Evolutionary conservation across 768 basidiomycete genomes (phyloP).

Genomic region (Boletus pseudo-olivaceus): DNA sequence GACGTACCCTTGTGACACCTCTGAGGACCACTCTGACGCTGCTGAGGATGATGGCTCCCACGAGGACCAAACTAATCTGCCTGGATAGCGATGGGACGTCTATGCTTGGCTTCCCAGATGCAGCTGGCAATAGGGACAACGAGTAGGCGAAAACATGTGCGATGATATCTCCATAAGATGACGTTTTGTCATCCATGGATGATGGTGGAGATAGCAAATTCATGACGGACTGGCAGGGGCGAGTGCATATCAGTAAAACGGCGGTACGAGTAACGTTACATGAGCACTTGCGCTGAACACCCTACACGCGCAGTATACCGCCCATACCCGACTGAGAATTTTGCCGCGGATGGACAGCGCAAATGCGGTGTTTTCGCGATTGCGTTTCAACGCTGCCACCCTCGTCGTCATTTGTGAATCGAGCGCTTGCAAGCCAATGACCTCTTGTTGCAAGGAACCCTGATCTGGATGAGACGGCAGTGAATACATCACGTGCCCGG

Average conservation of each 20-base stretch:
- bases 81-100: slow-evolving; percentile 43
- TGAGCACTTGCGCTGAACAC: slow-evolving; percentile 51
- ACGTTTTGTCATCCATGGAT: slow-evolving; percentile 36
- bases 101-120: slow-evolving; percentile 28
- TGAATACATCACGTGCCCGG: background rate
- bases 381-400: slow-evolving; percentile 46
- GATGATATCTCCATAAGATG: slow-evolving; percentile 42
- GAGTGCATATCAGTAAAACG: slow-evolving; percentile 13
- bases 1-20: slow-evolving; percentile 57
- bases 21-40: slow-evolving; percentile 68
- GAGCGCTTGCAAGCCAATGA: slow-evolving; percentile 61
- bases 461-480: slow-evolving; percentile 29
- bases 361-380: slow-evolving; percentile 48
- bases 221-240: slow-evolving; percentile 27
- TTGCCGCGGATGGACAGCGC: slow-evolving; percentile 54
- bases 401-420: slow-evolving; percentile 65
- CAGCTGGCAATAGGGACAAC: slow-evolving; percentile 37
- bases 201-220: slow-evolving; percentile 33
- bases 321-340: slow-evolving; percentile 52
- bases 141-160: slow-evolving; percentile 41
- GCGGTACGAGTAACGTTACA: slow-evolving; percentile 1
- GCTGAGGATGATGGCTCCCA: slow-evolving; percentile 72
- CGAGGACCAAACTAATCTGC: slow-evolving; percentile 62
- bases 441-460: slow-evolving; percentile 46
- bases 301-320: slow-evolving; percentile 63